Base-by-base conservation (phyloP, 2,329 filamentous ascomycete species). In the Shiraia sp. region DNA sequence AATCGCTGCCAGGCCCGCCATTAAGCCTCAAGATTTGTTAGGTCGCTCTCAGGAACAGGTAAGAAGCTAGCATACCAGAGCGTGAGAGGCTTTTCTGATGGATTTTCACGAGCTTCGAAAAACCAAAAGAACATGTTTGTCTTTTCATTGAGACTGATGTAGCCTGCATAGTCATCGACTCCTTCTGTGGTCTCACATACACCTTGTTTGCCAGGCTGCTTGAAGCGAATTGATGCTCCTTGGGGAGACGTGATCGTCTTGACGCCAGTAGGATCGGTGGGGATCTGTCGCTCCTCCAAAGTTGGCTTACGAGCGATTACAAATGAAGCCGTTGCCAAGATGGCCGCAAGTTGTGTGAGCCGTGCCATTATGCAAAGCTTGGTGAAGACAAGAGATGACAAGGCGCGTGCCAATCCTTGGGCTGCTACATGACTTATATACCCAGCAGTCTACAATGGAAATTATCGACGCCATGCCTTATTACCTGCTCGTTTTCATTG, bases 1-100 rank as follows among this genome's bases (percentile, higher is more conserved):
- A 78, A 45, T 76, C 74, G 12, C 68, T 72, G 1, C 80, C 79
- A 0, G 77, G 77, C 0, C 76, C 77, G 14, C 78, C 78, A 42
- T 79, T 79, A 36, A 80, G 63, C 77, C n/a, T n/a, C n/a, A n/a
- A n/a, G n/a, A n/a, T n/a, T n/a, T n/a, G n/a, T n/a, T n/a, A n/a
- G n/a, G n/a, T n/a, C n/a, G n/a, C n/a, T n/a, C n/a, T n/a, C n/a
- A n/a, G n/a, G n/a, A n/a, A n/a, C n/a, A n/a, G n/a, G n/a, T n/a
- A n/a, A n/a, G n/a, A n/a, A n/a, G n/a, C n/a, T n/a, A n/a, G n/a
- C n/a, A n/a, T n/a, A n/a, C n/a, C 77, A 80, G 8, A 68, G 42
- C 0, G 76, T 79, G 38, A 66, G 45, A 3, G 65, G 65, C 33
- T 62, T 63, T 22, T 67, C 55, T 3, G 44, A 45, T 0, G 65